Evolutionary conservation across 2,329 filamentous ascomycete genomes (phyloP).

Genomic region (Alternaria incomplexa): DNA sequence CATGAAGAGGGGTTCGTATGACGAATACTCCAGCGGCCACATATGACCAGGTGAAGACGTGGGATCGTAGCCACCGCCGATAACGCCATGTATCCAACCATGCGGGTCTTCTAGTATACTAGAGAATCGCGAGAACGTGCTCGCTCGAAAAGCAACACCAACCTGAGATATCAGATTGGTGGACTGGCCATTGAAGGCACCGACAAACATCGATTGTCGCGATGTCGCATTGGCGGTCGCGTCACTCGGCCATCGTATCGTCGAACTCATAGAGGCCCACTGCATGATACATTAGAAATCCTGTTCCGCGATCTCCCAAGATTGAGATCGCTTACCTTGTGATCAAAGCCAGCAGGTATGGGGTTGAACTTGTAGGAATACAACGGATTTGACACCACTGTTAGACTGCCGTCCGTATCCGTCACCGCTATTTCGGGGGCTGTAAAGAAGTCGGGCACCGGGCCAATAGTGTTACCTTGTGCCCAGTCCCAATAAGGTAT

Average conservation of each 20-base stretch:
- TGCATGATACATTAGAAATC: conserved; percentile 4
- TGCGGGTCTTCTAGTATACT: conserved; percentile 29
- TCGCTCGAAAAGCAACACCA: conserved; percentile 9
- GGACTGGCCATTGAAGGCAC: conserved; percentile 16
- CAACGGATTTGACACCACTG: conserved; percentile 37
- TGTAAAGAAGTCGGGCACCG: conserved; percentile 35
- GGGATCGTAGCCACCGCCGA: conserved; percentile 47
- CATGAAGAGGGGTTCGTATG: conserved; percentile 72
- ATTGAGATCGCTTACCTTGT: conserved; percentile 16
- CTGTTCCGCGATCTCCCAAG: too few relatives aligned
- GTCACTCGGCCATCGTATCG: conserved; percentile 40
- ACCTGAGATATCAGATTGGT: conserved; percentile 48
- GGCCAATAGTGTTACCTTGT: conserved; percentile 21
- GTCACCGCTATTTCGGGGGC: conserved; percentile 20
- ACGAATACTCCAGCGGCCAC: conserved; percentile 72
- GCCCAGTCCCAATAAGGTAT: conserved; percentile 48
- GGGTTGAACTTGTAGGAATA: conserved; percentile 38
- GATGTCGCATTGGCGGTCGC: conserved; percentile 25
- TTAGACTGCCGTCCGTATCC: conserved; percentile 18
- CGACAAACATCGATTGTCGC: conserved; percentile 16
- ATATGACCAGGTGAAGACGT: conserved; percentile 64
- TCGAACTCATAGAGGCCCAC: conserved; percentile 32
- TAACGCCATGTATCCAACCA: conserved; percentile 49
- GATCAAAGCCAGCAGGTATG: conserved; percentile 29
- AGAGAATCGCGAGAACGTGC: conserved; percentile 45